Percentiles rank a stretch among this genome's conserved stretches.
These are phyloP conservation scores for Termitomyces sp. DNA, from an alignment of 768 basidiomycete species.

Conservation along the genomic window DNA sequence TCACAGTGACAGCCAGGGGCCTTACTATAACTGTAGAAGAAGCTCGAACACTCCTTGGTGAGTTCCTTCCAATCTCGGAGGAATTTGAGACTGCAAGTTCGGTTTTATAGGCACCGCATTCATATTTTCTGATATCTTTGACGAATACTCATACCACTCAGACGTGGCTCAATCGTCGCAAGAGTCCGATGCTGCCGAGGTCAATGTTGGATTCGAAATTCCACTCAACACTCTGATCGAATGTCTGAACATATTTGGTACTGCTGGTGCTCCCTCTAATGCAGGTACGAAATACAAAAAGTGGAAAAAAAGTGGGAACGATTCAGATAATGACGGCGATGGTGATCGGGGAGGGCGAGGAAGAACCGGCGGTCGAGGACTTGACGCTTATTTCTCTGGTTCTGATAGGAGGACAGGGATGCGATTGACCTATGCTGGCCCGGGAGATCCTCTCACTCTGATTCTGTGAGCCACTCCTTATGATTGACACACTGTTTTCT, in stretches of 20 bases:
- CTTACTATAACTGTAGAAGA: constrained; percentile 83
- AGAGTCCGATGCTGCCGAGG: constrained; percentile 22
- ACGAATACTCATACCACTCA: constrained; percentile 66
- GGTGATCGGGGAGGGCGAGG: constrained; percentile 32
- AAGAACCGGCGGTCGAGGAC: constrained; percentile 20
- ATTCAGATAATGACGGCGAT: constrained; percentile 36
- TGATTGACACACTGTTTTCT: background rate
- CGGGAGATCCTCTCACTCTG: constrained; percentile 73
- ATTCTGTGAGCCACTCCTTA: constrained; percentile 54
- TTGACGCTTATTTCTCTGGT: constrained; percentile 57
- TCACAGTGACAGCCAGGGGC: constrained; percentile 66
- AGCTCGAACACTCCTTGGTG: constrained; percentile 74
- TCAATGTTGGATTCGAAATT: constrained; percentile 67
- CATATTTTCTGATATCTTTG: constrained; percentile 72
- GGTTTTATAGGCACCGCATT: constrained; percentile 70
- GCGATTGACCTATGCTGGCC: constrained; percentile 77
- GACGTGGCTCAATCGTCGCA: constrained; percentile 23
- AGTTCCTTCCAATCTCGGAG: background rate
- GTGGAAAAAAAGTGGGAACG: constrained; percentile 44
- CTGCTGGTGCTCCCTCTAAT: constrained; percentile 45
- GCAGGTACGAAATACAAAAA: constrained; percentile 35
- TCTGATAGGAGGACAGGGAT: constrained; percentile 73
- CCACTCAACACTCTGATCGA: constrained; percentile 82
- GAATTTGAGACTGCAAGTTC: background rate
- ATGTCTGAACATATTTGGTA: constrained; percentile 91